Evolutionary conservation across 2,329 filamentous ascomycete species (phyloP), one percentile per base, ranked within the genome.

Genomic region (Ilyonectria destructans): DNA sequence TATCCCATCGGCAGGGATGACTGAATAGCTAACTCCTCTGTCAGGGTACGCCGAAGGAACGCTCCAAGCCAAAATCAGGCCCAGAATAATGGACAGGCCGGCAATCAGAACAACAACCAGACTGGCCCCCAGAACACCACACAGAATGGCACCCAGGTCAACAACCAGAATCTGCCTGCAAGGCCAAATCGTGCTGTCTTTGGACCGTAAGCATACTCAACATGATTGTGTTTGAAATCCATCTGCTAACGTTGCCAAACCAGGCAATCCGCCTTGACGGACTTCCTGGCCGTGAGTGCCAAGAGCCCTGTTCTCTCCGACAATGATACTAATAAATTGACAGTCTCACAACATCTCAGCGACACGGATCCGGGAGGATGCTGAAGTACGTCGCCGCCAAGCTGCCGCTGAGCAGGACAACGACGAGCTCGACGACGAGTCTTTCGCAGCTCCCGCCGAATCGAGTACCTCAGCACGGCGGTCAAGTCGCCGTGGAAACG

Each of bases 301-400:
- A 35, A 17, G 3, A 12, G 33, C 10, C 9, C 31, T 10, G 3
- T 8, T n/a, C 19, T 12, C 21, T 43, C 37, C 33, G 8, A 6
- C 15, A 2, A 21, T 7, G 7, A 31, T 62, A 51, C 75, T 81
- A 55, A 81, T 40, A 8, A 6, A 19, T 13, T 31, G 21, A 43
- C 37, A 92, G 88, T 89, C 91, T 2, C 91, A 93, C 79, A 93
- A 93, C 74, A 94, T 94, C 71, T 93, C 89, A 23, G 87, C 88
- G 2, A 79, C 83, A 31, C 85, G 88, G 66, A 90, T 90, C 64
- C 83, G 85, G 40, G 77, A 82, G 21, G 83, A 87, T 69, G 86
- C 86, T 19, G 83, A 86, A 35, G 78, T 80, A 40, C 83, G 88
- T 54, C 82, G 85, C 58, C 85, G 87, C 62, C 75, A 77, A 66